Evolutionary conservation across 257 asterid genomes (phyloP).

Genomic region (Anisodus tanguticus): DNA sequence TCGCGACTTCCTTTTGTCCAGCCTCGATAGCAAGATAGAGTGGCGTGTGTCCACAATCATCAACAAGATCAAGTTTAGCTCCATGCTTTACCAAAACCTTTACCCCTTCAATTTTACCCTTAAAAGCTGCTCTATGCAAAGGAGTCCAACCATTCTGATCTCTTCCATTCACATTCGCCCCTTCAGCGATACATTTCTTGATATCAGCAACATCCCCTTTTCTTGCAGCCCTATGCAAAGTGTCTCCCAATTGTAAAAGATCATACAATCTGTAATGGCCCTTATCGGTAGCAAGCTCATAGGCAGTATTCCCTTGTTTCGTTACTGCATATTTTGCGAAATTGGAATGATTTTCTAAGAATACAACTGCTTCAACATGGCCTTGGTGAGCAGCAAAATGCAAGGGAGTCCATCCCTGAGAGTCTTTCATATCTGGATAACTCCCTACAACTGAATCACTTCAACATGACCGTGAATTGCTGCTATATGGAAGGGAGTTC

Average conservation of each 20-base stretch:
- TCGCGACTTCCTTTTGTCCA: constrained; percentile 60
- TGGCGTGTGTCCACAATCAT: constrained; percentile 64
- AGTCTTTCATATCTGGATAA: constrained; percentile 47
- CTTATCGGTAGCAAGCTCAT: constrained; percentile 51
- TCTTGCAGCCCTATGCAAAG: constrained; percentile 62
- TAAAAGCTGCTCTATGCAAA: constrained; percentile 73
- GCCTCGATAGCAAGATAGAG: constrained; percentile 68
- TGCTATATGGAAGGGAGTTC: constrained; percentile 66
- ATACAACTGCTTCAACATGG: constrained; percentile 43
- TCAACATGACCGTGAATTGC: constrained; percentile 51
- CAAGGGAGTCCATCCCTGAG: constrained; percentile 59
- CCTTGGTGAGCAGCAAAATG: constrained; percentile 62
- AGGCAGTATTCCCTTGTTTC: constrained; percentile 62
- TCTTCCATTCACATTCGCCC: constrained; percentile 58
- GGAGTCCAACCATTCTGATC: constrained; percentile 90
- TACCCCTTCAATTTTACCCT: constrained; percentile 67
- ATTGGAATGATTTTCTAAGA: constrained; percentile 44
- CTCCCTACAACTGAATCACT: constrained; percentile 54
- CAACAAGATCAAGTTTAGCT: constrained; percentile 60
- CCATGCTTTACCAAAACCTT: constrained; percentile 58
- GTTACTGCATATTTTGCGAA: constrained; percentile 53
- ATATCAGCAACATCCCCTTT: constrained; percentile 49
- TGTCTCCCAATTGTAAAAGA: constrained; percentile 50
- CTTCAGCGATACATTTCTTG: constrained; percentile 55
- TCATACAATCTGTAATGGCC: constrained; percentile 53